Base-by-base conservation (phyloP, 140 eudicot species). In the Bidens hawaiensis region DNA sequence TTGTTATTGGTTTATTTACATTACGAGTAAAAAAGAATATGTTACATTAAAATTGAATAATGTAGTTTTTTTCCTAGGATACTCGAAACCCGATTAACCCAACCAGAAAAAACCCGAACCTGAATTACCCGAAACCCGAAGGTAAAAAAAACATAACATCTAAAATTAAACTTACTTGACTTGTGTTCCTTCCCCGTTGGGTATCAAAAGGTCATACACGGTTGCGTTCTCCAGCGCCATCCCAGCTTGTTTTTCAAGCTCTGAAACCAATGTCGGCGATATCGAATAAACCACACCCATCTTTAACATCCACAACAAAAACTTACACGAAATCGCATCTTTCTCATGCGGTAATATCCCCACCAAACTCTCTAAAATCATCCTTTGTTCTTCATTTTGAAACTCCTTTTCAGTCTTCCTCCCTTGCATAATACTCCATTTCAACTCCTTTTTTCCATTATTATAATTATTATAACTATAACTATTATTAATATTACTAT, bases 161-260 rank as follows among this genome's bases (percentile, higher is more conserved):
- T n/a, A n/a, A n/a, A 18, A 15, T 43, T 21, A 34, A 21, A 64
- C 87, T 86, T 64, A 82, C 95, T 59, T 75, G 26, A 60, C 18
- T 43, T 64, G 74, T 42, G 45, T 79, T 67, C 74, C 79, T 57
- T 82, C 87, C 28, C 75, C 86, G 47, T 55, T 63, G 17, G 89
- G 89, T 33, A 88, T 79, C 41, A 88, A 65, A 74, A 88, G 94
- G 72, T 82, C 96, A 18, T 62, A 64, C 23, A 77, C 90, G 45
- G 48, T 65, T 5, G 96, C 94, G 38, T 81, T 70, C 56, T 88
- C 89, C 58, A 88, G 25, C 23, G 82, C 81, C 79, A 82, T 71
- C 23, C 85, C 96, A 1, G 60, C 71, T 79, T 90, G 65, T 76
- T 84, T 84, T 64, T 88, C 96, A n/a, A 88, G 83, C 83, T 88